phyloP scores from a whole-genome alignment of 2,329 filamentous ascomycete species.

The Mycosphaerella arachidis region DNA sequence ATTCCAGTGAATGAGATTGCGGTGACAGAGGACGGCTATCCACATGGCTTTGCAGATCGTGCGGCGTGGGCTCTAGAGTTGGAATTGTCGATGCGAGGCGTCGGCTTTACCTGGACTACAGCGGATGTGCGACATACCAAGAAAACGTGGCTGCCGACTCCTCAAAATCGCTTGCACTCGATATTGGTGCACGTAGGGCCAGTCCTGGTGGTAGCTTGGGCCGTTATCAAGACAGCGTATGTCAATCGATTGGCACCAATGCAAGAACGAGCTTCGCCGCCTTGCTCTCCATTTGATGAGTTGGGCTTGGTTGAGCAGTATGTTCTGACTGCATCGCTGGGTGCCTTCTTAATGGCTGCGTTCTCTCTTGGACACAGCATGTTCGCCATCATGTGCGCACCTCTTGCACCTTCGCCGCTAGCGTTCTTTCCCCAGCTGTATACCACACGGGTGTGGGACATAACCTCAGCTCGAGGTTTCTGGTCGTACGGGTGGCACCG shows the following conservation, averaged over 20 bases:
- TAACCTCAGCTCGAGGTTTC: constrained; percentile 38
- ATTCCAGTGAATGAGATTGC: constrained; percentile 38
- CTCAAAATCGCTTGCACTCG: constrained; percentile 38
- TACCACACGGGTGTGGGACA: constrained; percentile 39
- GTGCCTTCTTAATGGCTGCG: constrained; percentile 42
- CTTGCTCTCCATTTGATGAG: constrained; percentile 32
- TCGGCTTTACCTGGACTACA: constrained; percentile 44
- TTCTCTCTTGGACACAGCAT: constrained; percentile 42
- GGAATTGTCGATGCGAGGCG: constrained; percentile 42
- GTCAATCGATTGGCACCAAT: constrained; percentile 25
- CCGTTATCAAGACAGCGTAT: constrained; percentile 34
- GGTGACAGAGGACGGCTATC: constrained; percentile 38
- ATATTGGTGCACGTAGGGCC: constrained; percentile 38
- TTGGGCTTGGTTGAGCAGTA: constrained; percentile 35
- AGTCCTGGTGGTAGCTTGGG: constrained; percentile 35
- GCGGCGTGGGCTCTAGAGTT: constrained; percentile 44
- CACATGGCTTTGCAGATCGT: constrained; percentile 36
- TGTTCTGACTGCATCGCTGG: constrained; percentile 38
- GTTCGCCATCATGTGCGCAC: constrained; percentile 38
- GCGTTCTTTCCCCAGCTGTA: constrained; percentile 45
- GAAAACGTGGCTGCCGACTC: constrained; percentile 42
- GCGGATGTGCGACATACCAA: constrained; percentile 43
- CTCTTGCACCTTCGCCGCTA: constrained; percentile 39
- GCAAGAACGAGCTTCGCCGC: neutral
- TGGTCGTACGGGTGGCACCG: constrained; percentile 46